Base-by-base conservation (phyloP, 2,329 filamentous ascomycete species). In the Pseudodiploospora longispora region DNA sequence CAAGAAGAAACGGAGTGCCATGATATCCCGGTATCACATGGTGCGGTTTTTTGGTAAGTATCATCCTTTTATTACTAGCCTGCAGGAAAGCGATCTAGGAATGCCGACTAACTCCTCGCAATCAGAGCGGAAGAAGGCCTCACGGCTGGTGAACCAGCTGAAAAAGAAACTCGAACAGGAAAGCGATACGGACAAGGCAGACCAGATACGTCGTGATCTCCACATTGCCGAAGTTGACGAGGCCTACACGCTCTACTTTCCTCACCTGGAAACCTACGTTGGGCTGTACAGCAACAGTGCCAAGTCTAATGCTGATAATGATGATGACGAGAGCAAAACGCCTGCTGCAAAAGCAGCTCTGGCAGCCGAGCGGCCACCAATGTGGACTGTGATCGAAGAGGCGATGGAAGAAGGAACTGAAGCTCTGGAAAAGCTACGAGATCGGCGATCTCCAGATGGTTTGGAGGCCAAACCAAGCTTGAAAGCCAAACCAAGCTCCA, bases 11-110 rank as follows among this genome's bases (percentile, higher is more conserved):
- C 74, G 79, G 52, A 74, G 74, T 54, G 73, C 79, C 47, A 87
- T 90, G 77, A 88, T 90, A 50, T 72, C 72, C 41, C 85, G 82
- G 61, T 93, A 89, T 55, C 86, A 91, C 61, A 90, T 87, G 77
- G 79, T 91, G 41, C 73, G 87, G 29, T 93, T 93, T 60, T 91
- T 91, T 63, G 87, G 86, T 85, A 70, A 8, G 52, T 50, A 3
- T 5, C 10, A 36, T 12, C 10, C 6, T 30, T 30, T 10, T 27
- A 28, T 19, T 19, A 19, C 19, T 19, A 19, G 19, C 19, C 19
- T 19, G 19, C 19, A 19, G 19, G 19, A 19, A 19, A 19, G 19
- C 19, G 19, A 19, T 19, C 19, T 19, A 19, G 19, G 19, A 19
- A 19, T 19, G 19, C 3, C 19, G 19, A 19, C 19, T 19, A 19